Evolutionary conservation across 1,284 basidiomycete species (phyloP), one percentile per base, ranked within the genome.

Genomic region (Cutaneotrichosporon sp.): DNA sequence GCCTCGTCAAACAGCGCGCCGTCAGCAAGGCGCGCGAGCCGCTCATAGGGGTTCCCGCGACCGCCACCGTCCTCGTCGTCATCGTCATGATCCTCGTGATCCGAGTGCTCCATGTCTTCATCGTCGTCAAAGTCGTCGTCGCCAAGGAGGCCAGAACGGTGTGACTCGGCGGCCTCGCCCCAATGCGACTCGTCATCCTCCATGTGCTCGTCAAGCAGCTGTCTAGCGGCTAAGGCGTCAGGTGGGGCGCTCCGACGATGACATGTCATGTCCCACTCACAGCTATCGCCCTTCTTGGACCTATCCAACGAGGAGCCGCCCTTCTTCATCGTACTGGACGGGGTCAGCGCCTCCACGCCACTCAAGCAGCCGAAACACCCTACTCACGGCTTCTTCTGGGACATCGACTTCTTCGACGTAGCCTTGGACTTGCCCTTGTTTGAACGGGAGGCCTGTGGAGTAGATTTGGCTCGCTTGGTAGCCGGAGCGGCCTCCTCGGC

Each of bases 81-180:
- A 10, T 67, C 61, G 9, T 67, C 64, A 17, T 60, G 55, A 17
- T 63, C 63, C 0, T 68, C 63, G 4, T 65, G 63, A 25, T 64
- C 67, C 14, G 82, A 79, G 61, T 86, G 84, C 52, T 83, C 74
- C 84, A 88, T 87, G 61, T 88, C 82, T 45, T 84, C 77, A 61
- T 90, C 87, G 60, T 86, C 85, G 56, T 85, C 82, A 53, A 80
- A 81, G 45, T 60, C 62, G 5, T 61, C 61, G 7, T 64, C 63
- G 31, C 58, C 62, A 29, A 57, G 49, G 25, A 63, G 34, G 5
- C 55, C 56, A n/a, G 27, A 25, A 22, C 42, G 42, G n/a, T 44
- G 46, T 25, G 65, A 63, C 17, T 57, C 59, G 10, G 56, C 42
- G 2, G 61, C 45, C 41, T 69, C 65, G 41, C 66, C 66, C 68